Percentiles rank a stretch among this genome's conserved stretches.
phyloP scores from a whole-genome alignment of 148 eudicot genomes.

The Dysphania ambrosioides region DNA sequence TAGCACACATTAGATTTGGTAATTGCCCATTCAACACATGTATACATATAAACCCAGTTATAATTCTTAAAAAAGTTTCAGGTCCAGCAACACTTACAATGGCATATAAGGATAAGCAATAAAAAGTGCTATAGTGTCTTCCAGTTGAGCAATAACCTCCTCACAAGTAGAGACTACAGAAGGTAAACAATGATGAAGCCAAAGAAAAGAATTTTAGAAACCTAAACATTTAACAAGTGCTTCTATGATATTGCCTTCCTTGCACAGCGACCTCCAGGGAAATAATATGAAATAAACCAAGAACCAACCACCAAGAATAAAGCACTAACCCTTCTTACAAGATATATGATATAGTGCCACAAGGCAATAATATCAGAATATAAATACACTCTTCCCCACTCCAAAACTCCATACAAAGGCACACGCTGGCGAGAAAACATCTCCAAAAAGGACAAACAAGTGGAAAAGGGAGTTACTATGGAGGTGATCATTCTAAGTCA shows the following conservation, averaged over 20 bases:
- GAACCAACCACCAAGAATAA: background rate
- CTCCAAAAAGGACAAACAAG: background rate
- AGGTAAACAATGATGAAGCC: background rate
- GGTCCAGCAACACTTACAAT: background rate
- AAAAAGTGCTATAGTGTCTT: background rate
- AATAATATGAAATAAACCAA: background rate
- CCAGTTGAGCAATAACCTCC: background rate
- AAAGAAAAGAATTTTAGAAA: background rate
- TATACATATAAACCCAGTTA: background rate
- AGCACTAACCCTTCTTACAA: background rate
- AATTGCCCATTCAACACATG: background rate
- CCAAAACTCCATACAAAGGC: no score
- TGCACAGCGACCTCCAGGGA: background rate
- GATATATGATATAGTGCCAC: background rate
- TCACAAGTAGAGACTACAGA: background rate
- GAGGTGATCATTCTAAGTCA: no score
- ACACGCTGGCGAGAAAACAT: background rate
- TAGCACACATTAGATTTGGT: background rate
- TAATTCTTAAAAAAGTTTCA: background rate
- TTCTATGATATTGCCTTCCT: background rate
- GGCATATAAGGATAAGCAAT: background rate
- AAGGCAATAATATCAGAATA: background rate
- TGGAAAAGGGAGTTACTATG: background rate
- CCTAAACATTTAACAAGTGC: background rate
- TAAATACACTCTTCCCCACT: no score